Evolutionary conservation across 2,329 filamentous ascomycete genomes (phyloP).

Genomic region (Phaeosphaeriaceae sp.): DNA sequence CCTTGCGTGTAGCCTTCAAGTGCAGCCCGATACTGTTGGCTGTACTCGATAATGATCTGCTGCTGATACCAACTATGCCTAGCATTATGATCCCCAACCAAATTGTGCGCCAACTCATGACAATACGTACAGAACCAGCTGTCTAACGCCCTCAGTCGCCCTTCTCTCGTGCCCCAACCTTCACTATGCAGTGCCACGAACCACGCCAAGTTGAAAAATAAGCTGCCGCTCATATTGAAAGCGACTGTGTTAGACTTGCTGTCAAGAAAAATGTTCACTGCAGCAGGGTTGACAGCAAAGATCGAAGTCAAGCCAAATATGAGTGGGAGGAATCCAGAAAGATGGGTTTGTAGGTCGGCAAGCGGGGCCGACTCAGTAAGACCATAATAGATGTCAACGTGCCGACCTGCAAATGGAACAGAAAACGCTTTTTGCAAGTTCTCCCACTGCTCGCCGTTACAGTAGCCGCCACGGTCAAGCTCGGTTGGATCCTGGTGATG

Average conservation of each 20-base stretch:
- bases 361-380: slow-evolving; percentile 34
- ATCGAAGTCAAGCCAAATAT: slow-evolving; percentile 43
- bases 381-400: slow-evolving; percentile 46
- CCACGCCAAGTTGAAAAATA: slow-evolving; percentile 94
- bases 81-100: slow-evolving; percentile 72
- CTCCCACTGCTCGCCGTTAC: slow-evolving; percentile 46
- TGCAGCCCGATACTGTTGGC: slow-evolving; percentile 37
- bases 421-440: slow-evolving; percentile 47
- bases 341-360: slow-evolving; percentile 32
- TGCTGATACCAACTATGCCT: slow-evolving; percentile 48
- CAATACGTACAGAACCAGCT: slow-evolving; percentile 96
- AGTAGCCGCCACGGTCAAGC: slow-evolving; percentile 47
- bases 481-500: slow-evolving; percentile 47
- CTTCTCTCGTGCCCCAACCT: slow-evolving; percentile 31
- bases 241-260: slow-evolving; percentile 81
- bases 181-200: slow-evolving; percentile 75
- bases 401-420: slow-evolving; percentile 40
- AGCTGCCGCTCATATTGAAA: slow-evolving; percentile 84
- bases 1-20: slow-evolving; percentile 32
- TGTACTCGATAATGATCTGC: slow-evolving; percentile 48
- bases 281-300: slow-evolving; percentile 72
- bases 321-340: slow-evolving; percentile 40
- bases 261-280: slow-evolving; percentile 88
- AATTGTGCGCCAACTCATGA: slow-evolving; percentile 94
- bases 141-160: slow-evolving; percentile 60